Conservation (phyloP, 2,329 filamentous ascomycete genomes). For the Curvularia sp. region DNA sequence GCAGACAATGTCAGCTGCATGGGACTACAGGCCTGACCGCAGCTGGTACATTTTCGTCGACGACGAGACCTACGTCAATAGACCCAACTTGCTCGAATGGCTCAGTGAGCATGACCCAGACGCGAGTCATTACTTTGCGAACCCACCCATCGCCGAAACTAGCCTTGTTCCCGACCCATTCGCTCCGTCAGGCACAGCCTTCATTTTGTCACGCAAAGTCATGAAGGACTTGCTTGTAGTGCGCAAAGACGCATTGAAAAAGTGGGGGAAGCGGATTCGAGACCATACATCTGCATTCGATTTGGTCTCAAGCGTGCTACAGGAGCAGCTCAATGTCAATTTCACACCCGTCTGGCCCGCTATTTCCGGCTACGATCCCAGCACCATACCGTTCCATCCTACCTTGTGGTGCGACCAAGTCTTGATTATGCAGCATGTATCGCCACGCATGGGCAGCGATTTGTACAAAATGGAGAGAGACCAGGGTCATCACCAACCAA, state of each 20-base stretch:
- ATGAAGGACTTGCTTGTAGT: slow-evolving; percentile 53
- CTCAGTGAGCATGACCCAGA: slow-evolving; percentile 58
- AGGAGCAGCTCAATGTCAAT: slow-evolving; percentile 54
- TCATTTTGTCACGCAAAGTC: slow-evolving; percentile 59
- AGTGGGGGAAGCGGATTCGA: slow-evolving; percentile 56
- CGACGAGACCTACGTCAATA: slow-evolving; percentile 64
- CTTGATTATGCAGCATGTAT: slow-evolving; percentile 54
- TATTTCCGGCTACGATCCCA: slow-evolving; percentile 39
- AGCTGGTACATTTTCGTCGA: slow-evolving; percentile 68
- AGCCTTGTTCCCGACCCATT: slow-evolving; percentile 52
- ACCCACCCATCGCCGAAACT: slow-evolving; percentile 32
- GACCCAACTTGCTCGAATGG: slow-evolving; percentile 62
- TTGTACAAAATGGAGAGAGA: slow-evolving; percentile 57
- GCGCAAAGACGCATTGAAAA: slow-evolving; percentile 51
- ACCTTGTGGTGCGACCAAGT: slow-evolving; percentile 52
- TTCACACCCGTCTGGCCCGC: slow-evolving; percentile 57
- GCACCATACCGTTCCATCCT: slow-evolving; percentile 52
- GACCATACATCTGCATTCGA: slow-evolving; percentile 60
- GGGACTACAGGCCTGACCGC: slow-evolving; percentile 53
- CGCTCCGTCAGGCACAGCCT: slow-evolving; percentile 62
- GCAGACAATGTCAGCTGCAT: slow-evolving; percentile 46
- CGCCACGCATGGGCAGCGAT: slow-evolving; percentile 51
- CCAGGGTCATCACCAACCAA: slow-evolving; percentile 25
- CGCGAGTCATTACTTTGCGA: slow-evolving; percentile 61
- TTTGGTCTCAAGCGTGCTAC: slow-evolving; percentile 57